Evolutionary conservation across 768 basidiomycete species (phyloP).

Genomic region (Suillus fuscotomentosus): DNA sequence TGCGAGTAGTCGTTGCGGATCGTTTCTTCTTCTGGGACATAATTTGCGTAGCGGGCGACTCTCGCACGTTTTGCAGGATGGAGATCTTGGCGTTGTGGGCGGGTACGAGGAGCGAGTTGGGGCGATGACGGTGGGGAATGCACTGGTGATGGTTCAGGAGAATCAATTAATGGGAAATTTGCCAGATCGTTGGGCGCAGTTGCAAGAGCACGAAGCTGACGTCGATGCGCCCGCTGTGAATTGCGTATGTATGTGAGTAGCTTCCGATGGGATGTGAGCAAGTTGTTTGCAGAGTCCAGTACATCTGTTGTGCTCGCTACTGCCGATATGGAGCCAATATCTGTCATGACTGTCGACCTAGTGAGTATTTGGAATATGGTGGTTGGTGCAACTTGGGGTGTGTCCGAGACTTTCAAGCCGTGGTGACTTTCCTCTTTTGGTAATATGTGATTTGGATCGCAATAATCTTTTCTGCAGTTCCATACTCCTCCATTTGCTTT

Average conservation of each 20-base stretch:
- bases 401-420: not conserved
- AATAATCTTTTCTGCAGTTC: not conserved
- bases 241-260: constrained; percentile 56
- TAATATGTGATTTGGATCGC: no score
- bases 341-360: not conserved
- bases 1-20: constrained; percentile 94
- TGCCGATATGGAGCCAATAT: constrained; percentile 12
- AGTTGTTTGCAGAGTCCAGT: constrained; percentile 60
- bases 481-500: not conserved
- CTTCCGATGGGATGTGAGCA: constrained; percentile 60
- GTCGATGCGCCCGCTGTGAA: constrained; percentile 55
- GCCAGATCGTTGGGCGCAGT: constrained; percentile 57
- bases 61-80: constrained; percentile 77
- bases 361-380: not conserved
- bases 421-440: constrained; percentile 1
- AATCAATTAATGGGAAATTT: constrained; percentile 55
- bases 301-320: constrained; percentile 40
- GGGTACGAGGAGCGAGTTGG: constrained; percentile 30
- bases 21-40: constrained; percentile 92
- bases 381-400: not conserved
- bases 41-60: constrained; percentile 69
- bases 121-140: constrained; percentile 52
- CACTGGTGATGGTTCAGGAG: constrained; percentile 50
- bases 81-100: constrained; percentile 46
- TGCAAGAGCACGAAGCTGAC: constrained; percentile 52